Evolutionary conservation across 192 early-diverging fungal genomes (phyloP).

Genomic region (Phlyctochytrium planicorne): DNA sequence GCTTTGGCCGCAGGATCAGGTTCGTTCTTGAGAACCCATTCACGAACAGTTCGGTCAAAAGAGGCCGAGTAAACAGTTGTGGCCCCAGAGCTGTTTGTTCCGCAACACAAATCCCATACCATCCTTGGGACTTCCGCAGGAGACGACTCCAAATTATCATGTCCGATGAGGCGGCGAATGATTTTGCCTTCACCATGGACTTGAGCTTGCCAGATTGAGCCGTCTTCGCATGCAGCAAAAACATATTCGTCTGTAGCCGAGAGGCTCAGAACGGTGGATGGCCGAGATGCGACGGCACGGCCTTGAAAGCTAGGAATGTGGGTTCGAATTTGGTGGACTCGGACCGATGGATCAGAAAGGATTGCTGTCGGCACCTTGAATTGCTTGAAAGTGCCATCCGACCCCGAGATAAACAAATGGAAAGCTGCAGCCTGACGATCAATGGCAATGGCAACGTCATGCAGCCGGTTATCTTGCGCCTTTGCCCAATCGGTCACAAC

Average conservation of each 20-base stretch:
- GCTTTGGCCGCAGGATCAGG: neutral
- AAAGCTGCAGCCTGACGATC: no score
- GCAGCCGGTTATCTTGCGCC: no score
- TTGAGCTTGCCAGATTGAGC: neutral
- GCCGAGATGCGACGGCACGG: no score
- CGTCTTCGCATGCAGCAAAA: neutral
- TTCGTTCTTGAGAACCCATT: neutral
- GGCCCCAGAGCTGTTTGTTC: no score
- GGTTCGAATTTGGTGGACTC: neutral
- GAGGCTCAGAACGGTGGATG: no score
- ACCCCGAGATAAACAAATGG: neutral
- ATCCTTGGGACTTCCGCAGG: neutral
- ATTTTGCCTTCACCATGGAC: neutral
- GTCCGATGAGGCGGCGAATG: neutral
- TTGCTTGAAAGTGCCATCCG: neutral
- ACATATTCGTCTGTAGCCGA: neutral
- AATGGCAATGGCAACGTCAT: no score
- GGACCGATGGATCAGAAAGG: neutral
- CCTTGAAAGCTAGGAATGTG: no score
- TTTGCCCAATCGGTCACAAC: no score
- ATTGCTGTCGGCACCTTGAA: neutral
- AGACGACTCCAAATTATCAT: neutral
- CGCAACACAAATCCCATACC: no score
- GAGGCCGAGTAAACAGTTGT: neutral
- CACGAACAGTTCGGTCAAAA: neutral